Evolutionary conservation across 352 stramenopile genomes (phyloP).

Genomic region (Globisporangium parvum): DNA sequence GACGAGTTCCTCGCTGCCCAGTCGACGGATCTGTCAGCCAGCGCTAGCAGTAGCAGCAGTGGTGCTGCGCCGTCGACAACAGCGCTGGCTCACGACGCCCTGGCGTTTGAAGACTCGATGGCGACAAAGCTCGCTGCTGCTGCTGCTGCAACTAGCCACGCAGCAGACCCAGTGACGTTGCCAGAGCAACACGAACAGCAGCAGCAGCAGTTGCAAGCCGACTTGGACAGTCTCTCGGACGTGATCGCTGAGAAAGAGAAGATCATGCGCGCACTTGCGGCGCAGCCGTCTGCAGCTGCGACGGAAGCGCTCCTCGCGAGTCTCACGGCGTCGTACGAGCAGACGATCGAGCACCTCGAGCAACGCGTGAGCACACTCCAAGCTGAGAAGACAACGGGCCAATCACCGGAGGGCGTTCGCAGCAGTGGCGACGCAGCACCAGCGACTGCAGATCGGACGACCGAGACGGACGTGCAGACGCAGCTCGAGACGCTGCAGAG

Average conservation of each 20-base stretch:
- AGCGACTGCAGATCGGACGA: neutral
- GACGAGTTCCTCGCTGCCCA: slow-evolving; percentile 18
- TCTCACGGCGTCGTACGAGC: slow-evolving; percentile 30
- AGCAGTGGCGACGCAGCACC: neutral
- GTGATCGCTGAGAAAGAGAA: slow-evolving; percentile 50
- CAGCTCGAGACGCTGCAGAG: slow-evolving; percentile 23
- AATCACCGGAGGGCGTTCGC: slow-evolving; percentile 14
- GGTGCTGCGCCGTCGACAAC: slow-evolving; percentile 11
- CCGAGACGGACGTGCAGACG: slow-evolving; percentile 11
- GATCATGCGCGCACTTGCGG: slow-evolving; percentile 22
- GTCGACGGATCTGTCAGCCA: neutral
- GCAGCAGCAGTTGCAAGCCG: slow-evolving; percentile 10
- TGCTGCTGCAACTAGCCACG: neutral
- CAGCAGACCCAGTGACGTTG: too few species aligned
- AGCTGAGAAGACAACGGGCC: slow-evolving; percentile 19
- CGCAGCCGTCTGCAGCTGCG: slow-evolving; percentile 6
- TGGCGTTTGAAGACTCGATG: slow-evolving; percentile 30
- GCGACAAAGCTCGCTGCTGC: slow-evolving; percentile 3
- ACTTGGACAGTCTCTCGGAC: slow-evolving; percentile 29
- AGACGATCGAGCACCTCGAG: slow-evolving; percentile 34
- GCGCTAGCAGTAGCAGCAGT: neutral
- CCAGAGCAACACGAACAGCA: too few species aligned
- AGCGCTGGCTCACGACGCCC: slow-evolving; percentile 22
- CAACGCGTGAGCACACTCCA: slow-evolving; percentile 18
- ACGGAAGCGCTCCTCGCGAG: slow-evolving; percentile 23